Conservation (phyloP, 768 basidiomycete genomes). For the Lactarius psammicola region DNA sequence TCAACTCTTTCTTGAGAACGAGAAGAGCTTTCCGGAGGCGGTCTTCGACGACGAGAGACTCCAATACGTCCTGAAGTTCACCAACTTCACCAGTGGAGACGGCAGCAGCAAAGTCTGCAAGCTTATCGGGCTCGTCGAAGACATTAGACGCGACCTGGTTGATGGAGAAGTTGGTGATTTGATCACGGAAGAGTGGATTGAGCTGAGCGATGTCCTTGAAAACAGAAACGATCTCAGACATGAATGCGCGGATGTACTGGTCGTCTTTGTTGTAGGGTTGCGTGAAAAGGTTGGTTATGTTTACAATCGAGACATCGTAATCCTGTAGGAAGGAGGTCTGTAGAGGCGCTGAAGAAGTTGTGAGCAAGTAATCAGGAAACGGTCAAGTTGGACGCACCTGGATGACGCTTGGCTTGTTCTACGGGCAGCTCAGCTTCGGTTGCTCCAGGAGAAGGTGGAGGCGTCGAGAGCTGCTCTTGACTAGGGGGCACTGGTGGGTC, state of each 20-base stretch:
- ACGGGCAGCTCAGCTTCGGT: constrained; percentile 11
- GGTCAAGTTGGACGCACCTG: constrained; percentile 8
- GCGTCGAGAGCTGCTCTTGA: constrained; percentile 45
- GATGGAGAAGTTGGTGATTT: constrained; percentile 95
- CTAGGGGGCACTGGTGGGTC: constrained; percentile 38
- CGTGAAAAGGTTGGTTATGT: constrained; percentile 78
- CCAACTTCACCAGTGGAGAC: constrained; percentile 90
- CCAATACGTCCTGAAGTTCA: constrained; percentile 92
- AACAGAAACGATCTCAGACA: constrained; percentile 93
- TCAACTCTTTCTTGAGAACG: constrained; percentile 96
- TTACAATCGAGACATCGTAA: constrained; percentile 82
- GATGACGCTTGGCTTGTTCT: constrained; percentile 25
- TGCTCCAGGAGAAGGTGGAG: constrained; percentile 42
- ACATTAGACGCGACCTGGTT: constrained; percentile 90
- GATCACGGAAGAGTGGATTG: constrained; percentile 96
- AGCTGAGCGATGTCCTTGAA: constrained; percentile 99
- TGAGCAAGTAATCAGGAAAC: constrained; percentile 16
- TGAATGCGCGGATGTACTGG: constrained; percentile 93
- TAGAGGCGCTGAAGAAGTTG: constrained; percentile 47
- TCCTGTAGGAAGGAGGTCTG: constrained; percentile 85
- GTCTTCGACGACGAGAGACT: constrained; percentile 82
- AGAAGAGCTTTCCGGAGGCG: constrained; percentile 85
- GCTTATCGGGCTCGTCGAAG: constrained; percentile 95
- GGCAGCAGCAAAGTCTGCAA: constrained; percentile 96
- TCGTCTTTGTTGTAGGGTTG: constrained; percentile 88